Base-by-base conservation (phyloP, 441 rosid genomes). In the Euphorbia celastroides region DNA sequence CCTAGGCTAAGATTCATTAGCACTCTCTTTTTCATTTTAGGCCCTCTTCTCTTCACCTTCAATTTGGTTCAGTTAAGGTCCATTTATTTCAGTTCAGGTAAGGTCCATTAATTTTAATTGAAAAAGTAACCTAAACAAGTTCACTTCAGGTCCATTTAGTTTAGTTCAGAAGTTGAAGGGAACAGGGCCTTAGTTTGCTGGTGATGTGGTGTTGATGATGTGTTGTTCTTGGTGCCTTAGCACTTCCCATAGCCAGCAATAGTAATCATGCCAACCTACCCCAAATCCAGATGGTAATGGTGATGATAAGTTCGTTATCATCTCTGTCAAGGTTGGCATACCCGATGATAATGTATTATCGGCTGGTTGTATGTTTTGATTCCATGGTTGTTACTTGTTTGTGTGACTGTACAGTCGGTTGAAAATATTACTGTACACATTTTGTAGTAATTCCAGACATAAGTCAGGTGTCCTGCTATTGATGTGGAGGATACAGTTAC, bases 401-500 rank as follows among this genome's bases (percentile, higher is more conserved):
- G 4, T 34, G 38, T 34, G 9, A 9, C 38, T 34, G 4, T 34
- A 34, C 4, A 34, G 38, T 7, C 13, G 50, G 14, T 44, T 7
- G 50, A 44, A 17, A 10, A 44, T 44, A 44, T 44, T 5, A 7
- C 14, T 2, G 50, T 44, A 44, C 50, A 44, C 5, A 44, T 2
- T 0, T 48, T 3, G 16, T 5, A 17, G 16, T n/a, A 48, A 7
- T 17, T 7, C 89, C 96, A 84, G 88, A 59, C 84, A 70, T 82
- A 70, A 83, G 96, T 91, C 90, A 91, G 68, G 93, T 87, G 65
- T 86, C 84, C 71, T 66, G 81, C 75, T 60, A 61, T 69, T 57
- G 46, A 16, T 60, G 73, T 71, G 84, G 90, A 73, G 71, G 87
- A 83, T 87, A 78, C 87, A 74, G 94, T 87, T 91, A 84, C 90